Evolutionary conservation across 805 yeast genomes (phyloP).

Genomic region (Debaryomyces maramus): DNA sequence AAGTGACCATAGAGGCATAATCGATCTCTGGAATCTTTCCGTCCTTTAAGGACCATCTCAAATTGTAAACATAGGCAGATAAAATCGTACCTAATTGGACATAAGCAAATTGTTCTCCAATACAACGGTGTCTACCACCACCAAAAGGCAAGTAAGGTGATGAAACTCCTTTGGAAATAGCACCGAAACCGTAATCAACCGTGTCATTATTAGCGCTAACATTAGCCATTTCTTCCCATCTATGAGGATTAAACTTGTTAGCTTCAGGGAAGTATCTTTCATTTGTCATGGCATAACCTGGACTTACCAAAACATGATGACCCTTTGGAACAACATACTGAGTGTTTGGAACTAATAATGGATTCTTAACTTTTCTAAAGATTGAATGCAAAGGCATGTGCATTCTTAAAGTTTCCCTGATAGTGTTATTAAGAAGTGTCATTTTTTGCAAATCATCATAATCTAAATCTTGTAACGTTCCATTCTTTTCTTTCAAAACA

Average conservation of each 20-base stretch:
- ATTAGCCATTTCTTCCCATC: slow-evolving; percentile 61
- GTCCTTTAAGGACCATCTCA: slow-evolving; percentile 66
- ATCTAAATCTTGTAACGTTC: slow-evolving; percentile 54
- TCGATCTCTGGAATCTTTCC: slow-evolving; percentile 62
- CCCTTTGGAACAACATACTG: slow-evolving; percentile 82
- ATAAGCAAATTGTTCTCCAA: slow-evolving; percentile 97
- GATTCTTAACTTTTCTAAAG: slow-evolving; percentile 83
- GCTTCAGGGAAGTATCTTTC: slow-evolving; percentile 82
- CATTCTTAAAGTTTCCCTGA: slow-evolving; percentile 91
- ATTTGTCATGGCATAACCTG: slow-evolving; percentile 83
- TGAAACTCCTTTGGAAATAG: slow-evolving; percentile 90
- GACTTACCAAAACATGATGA: slow-evolving; percentile 87
- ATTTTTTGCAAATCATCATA: slow-evolving; percentile 82
- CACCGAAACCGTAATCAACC: slow-evolving; percentile 96
- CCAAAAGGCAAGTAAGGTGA: slow-evolving; percentile 98
- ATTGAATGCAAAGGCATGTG: slow-evolving; percentile 97
- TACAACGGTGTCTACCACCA: slow-evolving; percentile 99
- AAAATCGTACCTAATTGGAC: slow-evolving; percentile 87
- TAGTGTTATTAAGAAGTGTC: slow-evolving; percentile 77
- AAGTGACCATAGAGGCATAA: slow-evolving; percentile 88
- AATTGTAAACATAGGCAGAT: slow-evolving; percentile 68
- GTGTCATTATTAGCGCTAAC: slow-evolving; percentile 27
- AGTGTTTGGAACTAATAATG: slow-evolving; percentile 78
- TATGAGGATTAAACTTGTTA: slow-evolving; percentile 70
- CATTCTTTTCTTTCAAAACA: slow-evolving; percentile 56